These are phyloP conservation scores for Calonectria pauciramosa DNA, from an alignment of 2,329 filamentous ascomycete species.

Conservation along the genomic window DNA sequence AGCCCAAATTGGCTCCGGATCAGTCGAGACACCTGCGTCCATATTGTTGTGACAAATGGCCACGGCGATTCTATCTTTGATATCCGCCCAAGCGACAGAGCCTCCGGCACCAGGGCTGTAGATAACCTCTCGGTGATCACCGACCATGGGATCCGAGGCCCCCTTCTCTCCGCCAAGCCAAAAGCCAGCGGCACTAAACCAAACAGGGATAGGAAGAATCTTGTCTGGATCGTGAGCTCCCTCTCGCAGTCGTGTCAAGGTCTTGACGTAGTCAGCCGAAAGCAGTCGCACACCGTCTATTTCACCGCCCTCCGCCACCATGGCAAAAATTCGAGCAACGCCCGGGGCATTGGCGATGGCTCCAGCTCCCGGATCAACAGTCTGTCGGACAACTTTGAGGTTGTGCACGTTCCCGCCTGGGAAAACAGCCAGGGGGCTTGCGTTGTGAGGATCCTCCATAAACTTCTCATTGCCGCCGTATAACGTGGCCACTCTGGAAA, in stretches of 20 bases:
- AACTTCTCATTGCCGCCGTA: conserved; percentile 9
- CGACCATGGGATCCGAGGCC: not conserved
- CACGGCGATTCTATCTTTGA: not conserved
- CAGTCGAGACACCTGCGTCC: not conserved
- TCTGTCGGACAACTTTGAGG: conserved; percentile 15
- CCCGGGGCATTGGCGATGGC: conserved; percentile 2
- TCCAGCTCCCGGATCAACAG: conserved; percentile 24
- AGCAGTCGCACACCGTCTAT: not conserved
- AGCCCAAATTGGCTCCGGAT: not conserved
- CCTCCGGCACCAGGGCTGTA: not conserved
- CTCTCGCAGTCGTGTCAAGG: not conserved
- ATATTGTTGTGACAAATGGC: not conserved
- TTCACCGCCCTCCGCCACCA: conserved; percentile 24
- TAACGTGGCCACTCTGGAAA: conserved; percentile 19
- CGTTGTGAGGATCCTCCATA: conserved; percentile 14
- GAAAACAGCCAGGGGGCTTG: conserved; percentile 13
- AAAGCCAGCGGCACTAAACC: not conserved
- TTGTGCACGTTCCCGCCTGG: conserved; percentile 17
- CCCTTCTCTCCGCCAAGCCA: not conserved
- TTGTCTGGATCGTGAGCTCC: not conserved
- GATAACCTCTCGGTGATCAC: not conserved
- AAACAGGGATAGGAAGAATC: not conserved
- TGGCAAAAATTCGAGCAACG: conserved; percentile 20
- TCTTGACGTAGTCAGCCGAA: not conserved
- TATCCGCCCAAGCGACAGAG: not conserved